Conservation (phyloP, 2,329 filamentous ascomycete species). For the Diaporthe sp. region DNA sequence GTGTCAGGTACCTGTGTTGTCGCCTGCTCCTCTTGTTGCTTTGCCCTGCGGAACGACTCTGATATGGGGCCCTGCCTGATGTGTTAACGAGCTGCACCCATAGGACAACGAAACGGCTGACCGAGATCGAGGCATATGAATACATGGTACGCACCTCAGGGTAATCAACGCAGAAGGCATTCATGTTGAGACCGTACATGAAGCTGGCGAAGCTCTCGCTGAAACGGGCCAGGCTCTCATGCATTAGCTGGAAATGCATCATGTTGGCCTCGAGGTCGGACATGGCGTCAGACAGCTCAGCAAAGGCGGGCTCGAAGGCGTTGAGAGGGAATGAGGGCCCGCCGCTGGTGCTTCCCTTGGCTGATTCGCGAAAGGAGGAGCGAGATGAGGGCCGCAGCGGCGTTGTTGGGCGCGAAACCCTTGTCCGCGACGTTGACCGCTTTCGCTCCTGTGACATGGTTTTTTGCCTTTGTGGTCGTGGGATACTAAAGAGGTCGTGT, state of each 20-base stretch:
- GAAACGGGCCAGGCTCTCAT: slow-evolving; percentile 93
- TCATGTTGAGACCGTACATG: slow-evolving; percentile 97
- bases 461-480: neutral
- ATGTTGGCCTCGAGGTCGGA: slow-evolving; percentile 97
- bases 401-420: slow-evolving; percentile 85
- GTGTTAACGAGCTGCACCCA: slow-evolving; percentile 27
- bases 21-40: slow-evolving; percentile 66
- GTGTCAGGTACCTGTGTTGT: slow-evolving; percentile 45
- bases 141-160: slow-evolving; percentile 75
- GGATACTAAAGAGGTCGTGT: neutral
- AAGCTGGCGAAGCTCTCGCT: slow-evolving; percentile 97
- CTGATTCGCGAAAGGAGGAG: slow-evolving; percentile 86
- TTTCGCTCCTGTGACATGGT: slow-evolving; percentile 46
- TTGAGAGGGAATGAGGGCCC: slow-evolving; percentile 79
- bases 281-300: slow-evolving; percentile 93
- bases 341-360: slow-evolving; percentile 67
- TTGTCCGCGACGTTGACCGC: slow-evolving; percentile 72
- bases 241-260: slow-evolving; percentile 96
- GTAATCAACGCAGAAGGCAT: slow-evolving; percentile 98
- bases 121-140: neutral
- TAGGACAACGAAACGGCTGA: neutral
- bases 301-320: slow-evolving; percentile 88
- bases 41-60: slow-evolving; percentile 83
- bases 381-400: slow-evolving; percentile 92
- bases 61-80: slow-evolving; percentile 77